A percentile compares a stretch with the other conserved stretches of the same genome.
Conservation (phyloP, 179 eudicot genomes). For the Corrigiola litoralis region DNA sequence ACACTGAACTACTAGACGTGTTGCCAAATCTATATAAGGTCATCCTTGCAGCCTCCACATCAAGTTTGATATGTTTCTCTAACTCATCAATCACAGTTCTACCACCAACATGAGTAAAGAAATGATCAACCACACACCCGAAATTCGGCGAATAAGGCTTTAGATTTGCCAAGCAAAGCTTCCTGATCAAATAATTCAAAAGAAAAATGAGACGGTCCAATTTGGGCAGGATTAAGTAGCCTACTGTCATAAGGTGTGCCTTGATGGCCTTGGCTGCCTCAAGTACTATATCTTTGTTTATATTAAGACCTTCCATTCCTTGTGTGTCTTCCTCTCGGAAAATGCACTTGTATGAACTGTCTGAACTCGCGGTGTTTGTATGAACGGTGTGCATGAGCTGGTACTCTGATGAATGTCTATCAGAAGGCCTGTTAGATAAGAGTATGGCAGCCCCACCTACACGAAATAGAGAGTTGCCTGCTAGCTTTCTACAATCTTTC, state of each 20-base stretch:
- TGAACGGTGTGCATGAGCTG: slow-evolving; percentile 25
- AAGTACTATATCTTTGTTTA: slow-evolving; percentile 21
- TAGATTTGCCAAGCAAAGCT: neutral
- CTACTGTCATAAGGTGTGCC: slow-evolving; percentile 25
- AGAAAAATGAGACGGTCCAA: slow-evolving; percentile 11
- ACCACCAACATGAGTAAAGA: slow-evolving; percentile 46
- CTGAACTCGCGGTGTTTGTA: slow-evolving; percentile 27
- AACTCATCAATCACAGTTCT: slow-evolving; percentile 35
- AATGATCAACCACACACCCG: slow-evolving; percentile 30
- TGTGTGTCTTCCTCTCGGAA: slow-evolving; percentile 28
- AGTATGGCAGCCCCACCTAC: slow-evolving; percentile 49
- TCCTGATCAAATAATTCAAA: neutral
- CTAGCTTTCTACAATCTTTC: slow-evolving; percentile 28
- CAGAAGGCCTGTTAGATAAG: slow-evolving; percentile 28
- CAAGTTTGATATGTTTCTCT: slow-evolving; percentile 27
- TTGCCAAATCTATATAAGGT: slow-evolving; percentile 46
- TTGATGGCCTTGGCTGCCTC: slow-evolving; percentile 26
- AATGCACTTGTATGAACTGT: slow-evolving; percentile 34
- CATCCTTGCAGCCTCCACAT: slow-evolving; percentile 50
- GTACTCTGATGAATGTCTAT: slow-evolving; percentile 23
- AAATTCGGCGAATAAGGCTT: slow-evolving; percentile 30
- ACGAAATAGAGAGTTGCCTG: slow-evolving; percentile 38
- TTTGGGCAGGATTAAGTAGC: slow-evolving; percentile 24
- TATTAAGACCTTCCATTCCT: slow-evolving; percentile 23
- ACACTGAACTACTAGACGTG: slow-evolving; percentile 41